A percentile compares a stretch with the other conserved stretches of the same genome.
Conservation (phyloP, 2,329 filamentous ascomycete genomes). For the Stemphylium vesicarium region DNA sequence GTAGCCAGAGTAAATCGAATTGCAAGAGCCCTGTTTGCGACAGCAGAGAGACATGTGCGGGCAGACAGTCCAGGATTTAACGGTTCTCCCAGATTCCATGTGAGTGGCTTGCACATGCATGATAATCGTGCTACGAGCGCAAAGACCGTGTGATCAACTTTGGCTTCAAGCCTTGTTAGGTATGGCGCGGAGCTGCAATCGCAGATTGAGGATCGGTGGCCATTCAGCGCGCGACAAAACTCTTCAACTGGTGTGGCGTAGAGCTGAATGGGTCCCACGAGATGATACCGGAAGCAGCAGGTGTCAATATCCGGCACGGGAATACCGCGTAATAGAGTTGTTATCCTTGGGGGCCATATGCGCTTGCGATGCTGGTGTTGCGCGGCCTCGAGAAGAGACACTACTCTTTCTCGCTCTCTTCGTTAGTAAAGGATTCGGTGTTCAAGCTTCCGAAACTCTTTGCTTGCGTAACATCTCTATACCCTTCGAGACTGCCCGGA, state of each 20-base stretch:
- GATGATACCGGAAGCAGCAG: not conserved
- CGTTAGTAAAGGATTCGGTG: too few relatives aligned
- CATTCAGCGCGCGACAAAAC: conserved; percentile 7
- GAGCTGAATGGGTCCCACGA: not conserved
- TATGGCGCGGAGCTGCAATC: not conserved
- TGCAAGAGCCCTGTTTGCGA: not conserved
- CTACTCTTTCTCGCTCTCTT: too few relatives aligned
- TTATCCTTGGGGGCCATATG: not conserved
- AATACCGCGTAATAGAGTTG: not conserved
- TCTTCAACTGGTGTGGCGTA: not conserved
- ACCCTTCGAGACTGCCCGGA: too few relatives aligned
- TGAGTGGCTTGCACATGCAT: not conserved
- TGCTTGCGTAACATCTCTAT: too few relatives aligned
- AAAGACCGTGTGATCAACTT: conserved; percentile 15
- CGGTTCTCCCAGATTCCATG: not conserved
- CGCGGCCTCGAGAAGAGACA: not conserved
- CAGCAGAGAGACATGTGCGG: not conserved
- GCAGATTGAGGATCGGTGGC: not conserved
- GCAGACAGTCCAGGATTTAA: not conserved
- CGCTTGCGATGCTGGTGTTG: not conserved
- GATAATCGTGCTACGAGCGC: not conserved
- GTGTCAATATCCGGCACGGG: not conserved
- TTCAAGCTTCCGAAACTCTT: too few relatives aligned
- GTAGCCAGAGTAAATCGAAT: not conserved
- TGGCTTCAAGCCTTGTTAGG: conserved; percentile 1